A percentile compares a stretch with the other conserved stretches of the same genome.
Conservation (phyloP, 2,329 filamentous ascomycete genomes). For the Alternaria conjuncta region DNA sequence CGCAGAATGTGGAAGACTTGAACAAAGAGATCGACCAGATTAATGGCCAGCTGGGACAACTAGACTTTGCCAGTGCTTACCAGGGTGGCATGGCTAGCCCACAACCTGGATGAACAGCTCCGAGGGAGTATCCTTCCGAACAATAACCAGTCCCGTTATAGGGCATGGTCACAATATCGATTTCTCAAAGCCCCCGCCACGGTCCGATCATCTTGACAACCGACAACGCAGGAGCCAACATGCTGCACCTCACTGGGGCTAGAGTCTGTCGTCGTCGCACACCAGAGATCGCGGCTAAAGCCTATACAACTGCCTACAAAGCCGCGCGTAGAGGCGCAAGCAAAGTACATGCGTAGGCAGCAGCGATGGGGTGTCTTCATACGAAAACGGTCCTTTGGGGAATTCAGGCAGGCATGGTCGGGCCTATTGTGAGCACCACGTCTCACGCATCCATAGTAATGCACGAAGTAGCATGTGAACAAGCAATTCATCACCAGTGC, state of each 20-base stretch:
- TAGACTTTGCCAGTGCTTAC: slow-evolving; percentile 68
- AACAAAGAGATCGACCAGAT: slow-evolving; percentile 76
- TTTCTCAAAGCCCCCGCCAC: not conserved
- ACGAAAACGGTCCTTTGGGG: not conserved
- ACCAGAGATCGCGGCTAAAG: not conserved
- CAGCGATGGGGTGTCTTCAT: not conserved
- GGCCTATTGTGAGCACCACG: not conserved
- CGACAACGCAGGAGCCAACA: not conserved
- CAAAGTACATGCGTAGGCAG: not conserved
- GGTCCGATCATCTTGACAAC: not conserved
- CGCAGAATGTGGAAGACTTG: slow-evolving; percentile 81
- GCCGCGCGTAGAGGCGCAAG: not conserved
- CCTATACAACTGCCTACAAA: not conserved
- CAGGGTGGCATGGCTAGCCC: slow-evolving; percentile 35
- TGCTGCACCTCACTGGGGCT: not conserved
- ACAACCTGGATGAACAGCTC: slow-evolving; percentile 26
- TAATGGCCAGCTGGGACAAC: slow-evolving; percentile 67
- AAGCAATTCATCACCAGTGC: not conserved
- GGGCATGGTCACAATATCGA: not conserved
- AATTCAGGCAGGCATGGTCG: not conserved
- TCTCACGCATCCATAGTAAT: not conserved
- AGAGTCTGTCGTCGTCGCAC: not conserved
- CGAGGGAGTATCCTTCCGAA: not conserved
- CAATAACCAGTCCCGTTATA: not conserved
- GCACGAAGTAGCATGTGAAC: not conserved